Evolutionary conservation across 495 filamentous ascomycete species (phyloP).

Genomic region (Arthonia radiata): DNA sequence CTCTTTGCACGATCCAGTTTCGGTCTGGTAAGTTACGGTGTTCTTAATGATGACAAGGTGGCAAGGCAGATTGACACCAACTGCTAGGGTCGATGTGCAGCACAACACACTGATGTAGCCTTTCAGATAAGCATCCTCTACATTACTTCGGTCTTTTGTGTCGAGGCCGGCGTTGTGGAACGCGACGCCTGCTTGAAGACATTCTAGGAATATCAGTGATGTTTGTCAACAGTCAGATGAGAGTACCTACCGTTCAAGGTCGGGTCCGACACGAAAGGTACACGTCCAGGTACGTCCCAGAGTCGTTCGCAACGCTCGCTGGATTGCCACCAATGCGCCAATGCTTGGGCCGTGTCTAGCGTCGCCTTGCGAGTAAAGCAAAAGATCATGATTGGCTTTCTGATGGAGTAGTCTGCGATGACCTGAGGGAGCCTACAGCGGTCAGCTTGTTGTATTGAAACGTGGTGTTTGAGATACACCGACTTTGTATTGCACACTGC

Average conservation of each 20-base stretch:
- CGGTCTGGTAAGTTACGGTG: constrained; percentile 46
- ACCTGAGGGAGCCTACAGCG: constrained; percentile 34
- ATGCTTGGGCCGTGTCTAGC: constrained; percentile 43
- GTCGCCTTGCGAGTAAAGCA: constrained; percentile 68
- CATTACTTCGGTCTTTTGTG: constrained; percentile 34
- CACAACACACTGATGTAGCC: constrained; percentile 73
- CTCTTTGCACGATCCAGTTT: constrained; percentile 35
- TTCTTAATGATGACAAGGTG: constrained; percentile 87
- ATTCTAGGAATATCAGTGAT: constrained; percentile 21
- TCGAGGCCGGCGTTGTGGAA: constrained; percentile 88
- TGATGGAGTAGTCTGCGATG: constrained; percentile 48
- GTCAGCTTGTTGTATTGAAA: neutral
- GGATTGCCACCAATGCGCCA: constrained; percentile 40
- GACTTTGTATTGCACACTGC: constrained; percentile 49
- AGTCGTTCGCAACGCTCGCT: constrained; percentile 28
- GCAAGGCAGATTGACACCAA: constrained; percentile 83
- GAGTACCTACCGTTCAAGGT: constrained; percentile 30
- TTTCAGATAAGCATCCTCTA: constrained; percentile 51
- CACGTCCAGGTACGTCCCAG: constrained; percentile 40
- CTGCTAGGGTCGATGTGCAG: constrained; percentile 81
- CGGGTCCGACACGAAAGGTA: constrained; percentile 29
- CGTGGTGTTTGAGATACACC: constrained; percentile 5
- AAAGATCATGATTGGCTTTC: constrained; percentile 83
- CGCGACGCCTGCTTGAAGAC: constrained; percentile 47
- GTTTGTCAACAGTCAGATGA: no score